Evolutionary conservation across 2,329 filamentous ascomycete genomes (phyloP).

Genomic region (Rhynchosporium agropyri): DNA sequence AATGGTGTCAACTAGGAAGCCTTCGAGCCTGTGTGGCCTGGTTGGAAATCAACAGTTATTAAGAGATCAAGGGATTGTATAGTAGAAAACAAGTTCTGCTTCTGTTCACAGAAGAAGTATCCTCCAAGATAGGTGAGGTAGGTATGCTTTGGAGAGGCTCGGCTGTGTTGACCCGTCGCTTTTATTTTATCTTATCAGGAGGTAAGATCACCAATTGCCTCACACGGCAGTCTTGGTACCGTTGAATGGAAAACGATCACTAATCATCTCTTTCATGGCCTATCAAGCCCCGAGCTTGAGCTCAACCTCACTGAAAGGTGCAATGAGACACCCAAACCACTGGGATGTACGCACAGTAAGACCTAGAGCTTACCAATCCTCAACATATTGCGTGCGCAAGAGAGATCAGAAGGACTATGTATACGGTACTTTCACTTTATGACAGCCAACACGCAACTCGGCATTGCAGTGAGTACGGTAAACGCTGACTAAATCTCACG

Average conservation of each 20-base stretch:
- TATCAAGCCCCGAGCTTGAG: background rate
- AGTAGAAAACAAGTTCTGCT: no score
- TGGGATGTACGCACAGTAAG: constrained; percentile 14
- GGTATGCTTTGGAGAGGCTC: no score
- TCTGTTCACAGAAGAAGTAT: no score
- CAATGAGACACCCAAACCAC: background rate
- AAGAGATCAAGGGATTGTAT: no score
- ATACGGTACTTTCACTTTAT: background rate
- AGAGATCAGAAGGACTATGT: background rate
- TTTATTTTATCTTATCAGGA: background rate
- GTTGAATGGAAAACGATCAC: background rate
- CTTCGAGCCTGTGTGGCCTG: no score
- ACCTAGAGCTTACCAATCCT: constrained; percentile 15
- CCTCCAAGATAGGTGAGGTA: no score
- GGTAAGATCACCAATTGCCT: background rate
- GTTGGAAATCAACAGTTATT: no score
- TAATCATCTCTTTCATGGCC: constrained; percentile 1
- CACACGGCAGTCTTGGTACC: no score
- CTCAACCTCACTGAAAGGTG: background rate
- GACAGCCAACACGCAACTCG: constrained; percentile 6
- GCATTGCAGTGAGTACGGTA: background rate
- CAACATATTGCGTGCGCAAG: constrained; percentile 12
- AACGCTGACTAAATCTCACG: background rate
- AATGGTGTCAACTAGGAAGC: no score
- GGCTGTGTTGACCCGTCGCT: background rate